Evolutionary conservation across 805 yeast genomes (phyloP).

Genomic region (Myxozyma vanderwaltii): DNA sequence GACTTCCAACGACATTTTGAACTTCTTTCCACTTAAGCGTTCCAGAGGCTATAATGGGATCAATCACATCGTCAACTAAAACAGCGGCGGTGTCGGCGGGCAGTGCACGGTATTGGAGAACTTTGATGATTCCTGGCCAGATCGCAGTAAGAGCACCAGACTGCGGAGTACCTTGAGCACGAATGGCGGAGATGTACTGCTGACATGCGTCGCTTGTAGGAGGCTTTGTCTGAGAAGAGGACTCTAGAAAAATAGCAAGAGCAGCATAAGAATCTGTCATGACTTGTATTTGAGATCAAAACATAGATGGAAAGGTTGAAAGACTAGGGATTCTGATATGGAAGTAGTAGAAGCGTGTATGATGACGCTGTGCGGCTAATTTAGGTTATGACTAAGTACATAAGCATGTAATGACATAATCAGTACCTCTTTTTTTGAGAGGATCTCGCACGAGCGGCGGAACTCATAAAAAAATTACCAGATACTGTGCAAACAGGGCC

Average conservation of each 20-base stretch:
- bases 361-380: too few species aligned
- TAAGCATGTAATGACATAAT: too few species aligned
- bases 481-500: too few species aligned
- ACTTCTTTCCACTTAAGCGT: constrained; percentile 18
- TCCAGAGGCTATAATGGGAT: constrained; percentile 18
- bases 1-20: not conserved
- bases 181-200: constrained; percentile 13
- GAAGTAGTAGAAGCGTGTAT: too few species aligned
- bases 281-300: not conserved
- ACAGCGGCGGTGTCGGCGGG: not conserved
- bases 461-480: too few species aligned
- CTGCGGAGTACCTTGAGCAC: constrained; percentile 10
- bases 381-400: too few species aligned
- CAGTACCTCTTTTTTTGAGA: too few species aligned
- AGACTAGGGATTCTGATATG: too few species aligned
- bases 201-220: constrained; percentile 8
- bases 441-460: too few species aligned
- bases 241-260: constrained; percentile 7
- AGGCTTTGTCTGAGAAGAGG: not conserved
- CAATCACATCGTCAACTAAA: constrained; percentile 28
- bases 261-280: constrained; percentile 19
- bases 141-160: constrained; percentile 21
- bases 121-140: constrained; percentile 27
- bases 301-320: not conserved
- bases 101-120: constrained; percentile 9